Evolutionary conservation across 2,329 filamentous ascomycete genomes (phyloP).

Genomic region (Sarocladium brachiariae): DNA sequence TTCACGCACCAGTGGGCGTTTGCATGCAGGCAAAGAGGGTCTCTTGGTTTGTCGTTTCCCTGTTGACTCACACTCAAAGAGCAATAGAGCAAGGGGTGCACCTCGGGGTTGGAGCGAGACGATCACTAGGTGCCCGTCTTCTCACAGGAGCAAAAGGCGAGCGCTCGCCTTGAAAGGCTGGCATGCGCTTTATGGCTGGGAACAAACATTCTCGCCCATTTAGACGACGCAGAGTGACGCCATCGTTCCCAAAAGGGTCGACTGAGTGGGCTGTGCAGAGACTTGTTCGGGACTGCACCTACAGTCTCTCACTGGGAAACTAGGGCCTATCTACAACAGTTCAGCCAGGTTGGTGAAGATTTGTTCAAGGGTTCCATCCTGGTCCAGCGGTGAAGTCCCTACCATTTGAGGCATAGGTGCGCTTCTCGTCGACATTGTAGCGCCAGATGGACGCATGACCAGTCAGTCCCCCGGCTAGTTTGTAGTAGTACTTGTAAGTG

Average conservation of each 20-base stretch:
- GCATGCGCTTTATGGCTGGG: constrained; percentile 9
- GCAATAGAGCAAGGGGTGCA: constrained; percentile 11
- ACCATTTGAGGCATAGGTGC: neutral
- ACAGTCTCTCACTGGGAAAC: no score
- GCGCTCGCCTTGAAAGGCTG: neutral
- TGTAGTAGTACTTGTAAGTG: neutral
- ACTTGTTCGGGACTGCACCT: neutral
- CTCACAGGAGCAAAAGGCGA: constrained; percentile 9
- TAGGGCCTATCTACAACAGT: no score
- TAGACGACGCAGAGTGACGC: constrained; percentile 10
- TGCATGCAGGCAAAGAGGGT: constrained; percentile 1
- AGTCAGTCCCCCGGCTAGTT: no score
- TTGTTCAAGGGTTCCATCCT: no score
- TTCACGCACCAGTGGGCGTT: neutral
- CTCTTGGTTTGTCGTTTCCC: constrained; percentile 6
- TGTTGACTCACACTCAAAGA: constrained; percentile 8
- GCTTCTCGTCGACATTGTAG: neutral
- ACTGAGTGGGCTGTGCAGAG: constrained; percentile 4
- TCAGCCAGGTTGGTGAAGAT: no score
- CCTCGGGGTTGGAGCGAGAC: constrained; percentile 11
- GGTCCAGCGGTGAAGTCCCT: constrained; percentile 2
- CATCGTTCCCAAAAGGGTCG: constrained; percentile 4
- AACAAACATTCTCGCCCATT: neutral
- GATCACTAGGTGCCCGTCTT: constrained; percentile 10
- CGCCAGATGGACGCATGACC: constrained; percentile 1